Evolutionary conservation across 2,329 filamentous ascomycete genomes (phyloP).

Genomic region (Berkeleyomyces rouxiae): DNA sequence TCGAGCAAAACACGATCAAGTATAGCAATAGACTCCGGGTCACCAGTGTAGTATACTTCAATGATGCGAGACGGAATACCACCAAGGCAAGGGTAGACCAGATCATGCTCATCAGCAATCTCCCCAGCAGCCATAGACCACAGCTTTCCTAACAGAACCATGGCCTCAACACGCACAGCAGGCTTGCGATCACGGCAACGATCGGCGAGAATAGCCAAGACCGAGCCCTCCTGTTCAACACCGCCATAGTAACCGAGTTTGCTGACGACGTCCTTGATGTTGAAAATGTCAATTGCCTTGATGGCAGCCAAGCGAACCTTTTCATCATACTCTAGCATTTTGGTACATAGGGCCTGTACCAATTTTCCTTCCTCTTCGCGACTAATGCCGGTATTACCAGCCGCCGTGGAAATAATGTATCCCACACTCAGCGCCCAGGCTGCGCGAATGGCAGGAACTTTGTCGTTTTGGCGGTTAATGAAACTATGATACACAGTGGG

Average conservation of each 20-base stretch:
- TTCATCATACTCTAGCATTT: slow-evolving; percentile 77
- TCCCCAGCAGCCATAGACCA: slow-evolving; percentile 91
- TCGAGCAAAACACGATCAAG: slow-evolving; percentile 78
- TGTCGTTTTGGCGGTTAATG: slow-evolving; percentile 71
- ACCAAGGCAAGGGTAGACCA: slow-evolving; percentile 55
- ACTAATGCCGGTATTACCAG: slow-evolving; percentile 75
- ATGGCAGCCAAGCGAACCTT: slow-evolving; percentile 83
- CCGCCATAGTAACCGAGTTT: slow-evolving; percentile 67
- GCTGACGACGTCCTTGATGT: slow-evolving; percentile 61
- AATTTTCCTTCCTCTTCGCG: slow-evolving; percentile 64
- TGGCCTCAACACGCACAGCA: slow-evolving; percentile 68
- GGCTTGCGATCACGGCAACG: slow-evolving; percentile 75
- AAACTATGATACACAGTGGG: slow-evolving; percentile 67
- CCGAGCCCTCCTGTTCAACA: slow-evolving; percentile 57
- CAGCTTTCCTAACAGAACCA: slow-evolving; percentile 66
- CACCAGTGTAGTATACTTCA: slow-evolving; percentile 79
- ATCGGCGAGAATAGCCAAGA: slow-evolving; percentile 69
- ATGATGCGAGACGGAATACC: slow-evolving; percentile 74
- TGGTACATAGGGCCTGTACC: slow-evolving; percentile 57
- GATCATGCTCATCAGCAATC: slow-evolving; percentile 66
- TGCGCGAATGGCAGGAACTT: slow-evolving; percentile 62
- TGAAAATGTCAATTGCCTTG: slow-evolving; percentile 64
- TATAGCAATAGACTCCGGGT: slow-evolving; percentile 66
- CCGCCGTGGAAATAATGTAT: slow-evolving; percentile 77
- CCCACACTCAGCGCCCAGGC: slow-evolving; percentile 76